A percentile compares a stretch with the other conserved stretches of the same genome.
Conservation (phyloP, 202 grass and related monocot species). For the Schoenoplectus triqueter region DNA sequence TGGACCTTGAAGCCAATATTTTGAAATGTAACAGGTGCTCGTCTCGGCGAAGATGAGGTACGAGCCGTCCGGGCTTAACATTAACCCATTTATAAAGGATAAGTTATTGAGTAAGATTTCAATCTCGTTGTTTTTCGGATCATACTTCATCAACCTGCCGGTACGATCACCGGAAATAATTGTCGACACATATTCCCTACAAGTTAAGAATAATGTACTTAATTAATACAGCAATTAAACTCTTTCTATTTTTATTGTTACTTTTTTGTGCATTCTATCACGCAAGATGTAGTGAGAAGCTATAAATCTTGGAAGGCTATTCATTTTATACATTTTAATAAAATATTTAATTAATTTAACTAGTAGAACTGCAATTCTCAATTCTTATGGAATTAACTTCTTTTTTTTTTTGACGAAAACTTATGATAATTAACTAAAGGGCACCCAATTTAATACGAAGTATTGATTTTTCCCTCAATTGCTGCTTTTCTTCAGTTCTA, state of each 20-base stretch:
- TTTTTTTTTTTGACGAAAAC: too few relatives aligned
- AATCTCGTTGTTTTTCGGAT: conserved; percentile 37
- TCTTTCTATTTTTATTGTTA: neutral
- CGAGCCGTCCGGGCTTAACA: conserved; percentile 57
- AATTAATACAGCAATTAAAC: neutral
- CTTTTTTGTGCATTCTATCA: neutral
- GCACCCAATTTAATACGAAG: too few relatives aligned
- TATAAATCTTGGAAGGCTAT: neutral
- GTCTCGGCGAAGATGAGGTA: conserved; percentile 70
- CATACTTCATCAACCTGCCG: conserved; percentile 65
- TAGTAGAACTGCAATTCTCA: too few relatives aligned
- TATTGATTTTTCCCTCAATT: too few relatives aligned
- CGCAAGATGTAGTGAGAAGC: neutral
- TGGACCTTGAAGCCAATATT: conserved; percentile 50
- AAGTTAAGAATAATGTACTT: conserved; percentile 8
- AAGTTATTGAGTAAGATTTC: conserved; percentile 52
- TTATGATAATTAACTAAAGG: too few relatives aligned
- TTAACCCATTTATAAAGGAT: conserved; percentile 61
- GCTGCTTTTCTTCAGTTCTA: neutral
- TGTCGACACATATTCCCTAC: conserved; percentile 62
- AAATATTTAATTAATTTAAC: too few relatives aligned
- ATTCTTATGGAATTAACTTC: too few relatives aligned
- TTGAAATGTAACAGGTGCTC: conserved; percentile 48
- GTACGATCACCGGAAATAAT: conserved; percentile 62
- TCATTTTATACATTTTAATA: neutral